Base-by-base conservation (phyloP, 192 early-diverging fungal species). In the Cladochytrium replicatum region DNA sequence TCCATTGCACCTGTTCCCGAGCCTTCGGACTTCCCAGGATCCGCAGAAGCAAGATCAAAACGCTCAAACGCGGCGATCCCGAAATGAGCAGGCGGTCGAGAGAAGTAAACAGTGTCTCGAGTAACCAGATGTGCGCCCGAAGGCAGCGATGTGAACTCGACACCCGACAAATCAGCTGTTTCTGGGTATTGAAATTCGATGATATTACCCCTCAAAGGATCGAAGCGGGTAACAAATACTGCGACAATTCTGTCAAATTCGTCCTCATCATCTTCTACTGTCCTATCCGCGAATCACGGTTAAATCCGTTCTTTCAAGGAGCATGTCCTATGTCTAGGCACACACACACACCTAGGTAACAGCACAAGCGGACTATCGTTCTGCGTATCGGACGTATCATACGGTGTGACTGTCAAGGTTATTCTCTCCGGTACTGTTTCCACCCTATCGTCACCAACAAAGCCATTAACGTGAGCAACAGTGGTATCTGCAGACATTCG, bases 181-280 rank as follows among this genome's bases (percentile, higher is more conserved):
- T 15, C 7, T 6, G 50, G 50, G 42, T 51, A 51, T 21, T 51
- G 50, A 48, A 46, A 51, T 21, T 51, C 50, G 21, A 51, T 48
- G 23, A 51, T 41, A 41, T 51, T 51, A 6, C 50, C 50, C 46
- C 45, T 6, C 11, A 51, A 48, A n/a, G 50, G 39, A 21, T 51
- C 50, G 43, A 51, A 51, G 15, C 50, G 34, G 32, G 50, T 24
- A 6, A 51, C 45, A 48, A 48, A 51, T 8, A 51, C 43, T 13
- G 45, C 50, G 25, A n/a, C 39, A 6, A 51, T 13, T 13, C 42
- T 6, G 5, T 47, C 46, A 47, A 47, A 47, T 5, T 47, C 46
- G n/a, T 47, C 46, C 46, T 47, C 46, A 19, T 47, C 46, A 8
- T 28, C 46, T 47, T 47, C 26, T 7, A 32, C 26, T n/a, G n/a